phyloP scores from a whole-genome alignment of 768 basidiomycete species.

The Pholiota conissans region DNA sequence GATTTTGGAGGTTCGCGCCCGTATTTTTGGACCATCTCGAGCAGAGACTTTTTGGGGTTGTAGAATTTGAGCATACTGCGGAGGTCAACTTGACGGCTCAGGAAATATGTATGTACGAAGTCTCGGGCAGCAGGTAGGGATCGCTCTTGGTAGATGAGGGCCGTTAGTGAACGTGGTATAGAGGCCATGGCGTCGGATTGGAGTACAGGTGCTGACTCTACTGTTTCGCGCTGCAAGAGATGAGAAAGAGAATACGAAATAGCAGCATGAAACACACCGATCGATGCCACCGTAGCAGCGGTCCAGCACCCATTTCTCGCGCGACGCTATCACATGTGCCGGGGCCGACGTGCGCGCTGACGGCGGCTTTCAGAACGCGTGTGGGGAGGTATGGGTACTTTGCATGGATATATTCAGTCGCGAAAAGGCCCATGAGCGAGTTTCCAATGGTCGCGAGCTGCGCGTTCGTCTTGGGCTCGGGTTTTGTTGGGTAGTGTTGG shows the following conservation, averaged over 20 bases:
- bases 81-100: conserved; percentile 83
- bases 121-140: conserved; percentile 84
- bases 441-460: conserved; percentile 80
- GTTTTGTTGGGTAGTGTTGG: conserved; percentile 55
- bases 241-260: not conserved
- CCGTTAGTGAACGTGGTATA: conserved; percentile 84
- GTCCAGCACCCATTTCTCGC: conserved; percentile 77
- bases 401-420: conserved; percentile 77
- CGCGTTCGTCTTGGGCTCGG: conserved; percentile 65
- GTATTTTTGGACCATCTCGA: conserved; percentile 74
- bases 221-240: conserved; percentile 43
- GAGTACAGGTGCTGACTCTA: conserved; percentile 50
- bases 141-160: conserved; percentile 83
- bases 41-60: conserved; percentile 57
- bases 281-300: conserved; percentile 81
- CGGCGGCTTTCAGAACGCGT: conserved; percentile 85
- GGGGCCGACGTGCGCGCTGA: conserved; percentile 91
- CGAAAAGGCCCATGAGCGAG: conserved; percentile 87
- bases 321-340: conserved; percentile 83
- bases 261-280: conserved; percentile 45
- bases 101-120: conserved; percentile 89
- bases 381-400: conserved; percentile 91
- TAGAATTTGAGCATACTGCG: conserved; percentile 35
- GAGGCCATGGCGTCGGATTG: conserved; percentile 89
- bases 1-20: conserved; percentile 66